These are phyloP conservation scores for Grigorovia jiainica DNA, from an alignment of 805 yeast species.

Conservation along the genomic window DNA sequence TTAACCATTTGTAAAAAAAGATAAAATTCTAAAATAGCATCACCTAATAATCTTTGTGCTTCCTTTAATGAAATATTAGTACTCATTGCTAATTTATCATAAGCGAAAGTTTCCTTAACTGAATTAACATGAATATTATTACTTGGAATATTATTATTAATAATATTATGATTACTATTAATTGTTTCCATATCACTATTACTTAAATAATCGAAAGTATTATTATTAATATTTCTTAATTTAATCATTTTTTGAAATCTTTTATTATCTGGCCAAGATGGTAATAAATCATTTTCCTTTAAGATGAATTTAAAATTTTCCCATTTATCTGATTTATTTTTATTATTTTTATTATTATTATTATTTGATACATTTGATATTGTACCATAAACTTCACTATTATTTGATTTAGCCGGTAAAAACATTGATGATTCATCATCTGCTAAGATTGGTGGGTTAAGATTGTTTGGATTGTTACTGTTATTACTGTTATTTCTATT, in stretches of 20 bases:
- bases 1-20: conserved; percentile 25
- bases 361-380: background rate
- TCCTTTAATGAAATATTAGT: conserved; percentile 6
- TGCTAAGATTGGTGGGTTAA: too few relatives aligned
- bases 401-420: background rate
- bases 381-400: background rate
- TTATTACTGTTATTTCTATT: background rate
- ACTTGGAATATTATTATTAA: background rate
- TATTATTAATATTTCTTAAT: background rate
- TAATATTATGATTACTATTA: too few relatives aligned
- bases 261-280: conserved; percentile 20
- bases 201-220: background rate
- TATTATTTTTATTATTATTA: background rate
- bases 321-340: too few relatives aligned
- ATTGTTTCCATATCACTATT: background rate
- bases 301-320: conserved; percentile 5
- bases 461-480: background rate
- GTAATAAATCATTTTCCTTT: conserved; percentile 18
- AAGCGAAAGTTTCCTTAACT: conserved; percentile 10
- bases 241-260: background rate
- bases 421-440: background rate
- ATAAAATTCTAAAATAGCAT: conserved; percentile 27
- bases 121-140: conserved; percentile 1
- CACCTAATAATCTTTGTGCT: conserved; percentile 13
- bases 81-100: conserved; percentile 2